A percentile compares a stretch with the other conserved stretches of the same genome.
Evolutionary conservation across 148 eudicot genomes (phyloP).

Genomic region (Rheum nobile): DNA sequence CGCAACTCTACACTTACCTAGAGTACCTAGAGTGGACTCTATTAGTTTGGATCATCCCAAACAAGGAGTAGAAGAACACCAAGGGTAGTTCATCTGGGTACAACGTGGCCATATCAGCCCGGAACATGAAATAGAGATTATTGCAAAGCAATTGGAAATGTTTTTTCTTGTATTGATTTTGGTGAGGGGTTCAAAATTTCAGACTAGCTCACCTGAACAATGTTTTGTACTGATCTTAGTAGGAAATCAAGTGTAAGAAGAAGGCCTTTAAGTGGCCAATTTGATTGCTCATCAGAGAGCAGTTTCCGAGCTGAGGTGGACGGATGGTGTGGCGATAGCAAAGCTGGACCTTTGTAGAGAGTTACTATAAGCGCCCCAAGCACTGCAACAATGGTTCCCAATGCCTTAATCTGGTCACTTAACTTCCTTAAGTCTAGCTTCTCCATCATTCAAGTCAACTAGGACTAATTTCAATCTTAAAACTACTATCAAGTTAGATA

Average conservation of each 20-base stretch:
- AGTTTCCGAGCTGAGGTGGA: background rate
- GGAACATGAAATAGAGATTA: too few species aligned
- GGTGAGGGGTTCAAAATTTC: too few species aligned
- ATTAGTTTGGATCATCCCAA: background rate
- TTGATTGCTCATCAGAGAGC: background rate
- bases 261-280: background rate
- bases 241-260: background rate
- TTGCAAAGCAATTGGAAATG: too few species aligned
- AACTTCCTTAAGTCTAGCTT: background rate
- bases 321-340: background rate
- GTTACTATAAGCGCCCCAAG: background rate
- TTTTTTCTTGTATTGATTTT: too few species aligned
- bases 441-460: background rate
- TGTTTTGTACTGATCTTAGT: background rate
- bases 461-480: background rate
- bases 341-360: slow-evolving; percentile 5
- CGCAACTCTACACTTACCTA: too few species aligned
- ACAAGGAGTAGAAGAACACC: background rate
- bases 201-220: background rate
- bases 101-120: background rate
- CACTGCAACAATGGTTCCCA: background rate
- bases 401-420: background rate
- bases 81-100: background rate
- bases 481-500: background rate
- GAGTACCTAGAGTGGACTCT: too few species aligned